These are phyloP conservation scores for Botryosphaeria dothidea DNA, from an alignment of 2,329 filamentous ascomycete species.

Conservation along the genomic window DNA sequence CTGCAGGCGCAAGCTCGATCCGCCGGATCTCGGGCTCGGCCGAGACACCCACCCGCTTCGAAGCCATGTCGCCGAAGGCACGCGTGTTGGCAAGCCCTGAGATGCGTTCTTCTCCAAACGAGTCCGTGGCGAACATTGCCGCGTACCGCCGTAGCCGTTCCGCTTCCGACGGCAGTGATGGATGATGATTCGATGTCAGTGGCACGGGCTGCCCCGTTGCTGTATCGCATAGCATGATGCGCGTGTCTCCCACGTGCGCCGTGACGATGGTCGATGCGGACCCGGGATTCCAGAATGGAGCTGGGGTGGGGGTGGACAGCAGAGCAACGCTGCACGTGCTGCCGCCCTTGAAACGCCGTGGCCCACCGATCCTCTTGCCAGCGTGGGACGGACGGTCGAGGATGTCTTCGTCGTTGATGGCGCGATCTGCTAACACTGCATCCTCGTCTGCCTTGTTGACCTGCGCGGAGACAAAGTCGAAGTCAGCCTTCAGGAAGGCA, in stretches of 20 bases:
- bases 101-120: conserved; percentile 96
- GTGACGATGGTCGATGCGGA: conserved; percentile 81
- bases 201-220: conserved; percentile 77
- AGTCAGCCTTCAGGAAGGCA: conserved; percentile 88
- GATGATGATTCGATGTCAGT: conserved; percentile 89
- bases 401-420: conserved; percentile 83
- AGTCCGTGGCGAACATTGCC: conserved; percentile 86
- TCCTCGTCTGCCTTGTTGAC: conserved; percentile 75
- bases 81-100: conserved; percentile 90
- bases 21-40: conserved; percentile 88
- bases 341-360: conserved; percentile 83
- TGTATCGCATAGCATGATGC: conserved; percentile 86
- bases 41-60: conserved; percentile 89
- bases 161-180: conserved; percentile 81
- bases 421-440: conserved; percentile 68
- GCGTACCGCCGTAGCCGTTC: conserved; percentile 83
- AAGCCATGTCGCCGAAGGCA: conserved; percentile 87
- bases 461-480: conserved; percentile 91
- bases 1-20: conserved; percentile 75
- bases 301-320: conserved; percentile 87
- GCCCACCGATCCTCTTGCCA: conserved; percentile 64
- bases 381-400: conserved; percentile 63
- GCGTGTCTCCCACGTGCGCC: conserved; percentile 91
- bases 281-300: conserved; percentile 92
- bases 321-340: conserved; percentile 88